Conservation (phyloP, 495 filamentous ascomycete genomes). For the Penicillium cinerascens region DNA sequence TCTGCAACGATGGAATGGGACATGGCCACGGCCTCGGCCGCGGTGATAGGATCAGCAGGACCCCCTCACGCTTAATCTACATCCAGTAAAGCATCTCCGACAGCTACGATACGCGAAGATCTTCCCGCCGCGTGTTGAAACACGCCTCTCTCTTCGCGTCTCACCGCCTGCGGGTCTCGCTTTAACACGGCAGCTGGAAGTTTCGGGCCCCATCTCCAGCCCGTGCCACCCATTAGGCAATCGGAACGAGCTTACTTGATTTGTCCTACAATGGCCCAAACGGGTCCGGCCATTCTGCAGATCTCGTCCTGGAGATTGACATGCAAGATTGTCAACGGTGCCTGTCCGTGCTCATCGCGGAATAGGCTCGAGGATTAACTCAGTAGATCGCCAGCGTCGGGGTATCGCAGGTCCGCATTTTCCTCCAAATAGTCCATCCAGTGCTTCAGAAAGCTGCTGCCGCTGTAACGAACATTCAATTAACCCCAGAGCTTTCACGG, state of each 20-base stretch:
- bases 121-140: conserved; percentile 9
- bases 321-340: too few relatives aligned
- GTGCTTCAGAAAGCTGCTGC: conserved; percentile 74
- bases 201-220: neutral
- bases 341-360: neutral
- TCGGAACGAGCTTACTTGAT: neutral
- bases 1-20: neutral
- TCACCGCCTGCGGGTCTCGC: conserved; percentile 13
- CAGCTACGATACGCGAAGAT: neutral
- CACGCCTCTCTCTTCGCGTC: neutral
- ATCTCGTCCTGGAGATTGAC: too few relatives aligned
- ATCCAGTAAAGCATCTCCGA: conserved; percentile 7
- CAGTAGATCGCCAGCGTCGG: conserved; percentile 59
- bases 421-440: conserved; percentile 92
- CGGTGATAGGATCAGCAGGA: neutral
- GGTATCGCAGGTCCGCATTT: conserved; percentile 79
- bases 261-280: too few relatives aligned
- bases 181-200: neutral
- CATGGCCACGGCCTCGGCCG: neutral
- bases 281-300: too few relatives aligned
- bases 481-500: conserved; percentile 1
- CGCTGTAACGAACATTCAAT: conserved; percentile 42
- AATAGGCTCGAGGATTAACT: neutral
- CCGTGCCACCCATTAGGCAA: neutral
- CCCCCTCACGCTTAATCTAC: neutral